Evolutionary conservation across 225 moss, liverwort and hornwort species (phyloP), one percentile per base, ranked within the genome.

Genomic region (Straminergon stramineum): DNA sequence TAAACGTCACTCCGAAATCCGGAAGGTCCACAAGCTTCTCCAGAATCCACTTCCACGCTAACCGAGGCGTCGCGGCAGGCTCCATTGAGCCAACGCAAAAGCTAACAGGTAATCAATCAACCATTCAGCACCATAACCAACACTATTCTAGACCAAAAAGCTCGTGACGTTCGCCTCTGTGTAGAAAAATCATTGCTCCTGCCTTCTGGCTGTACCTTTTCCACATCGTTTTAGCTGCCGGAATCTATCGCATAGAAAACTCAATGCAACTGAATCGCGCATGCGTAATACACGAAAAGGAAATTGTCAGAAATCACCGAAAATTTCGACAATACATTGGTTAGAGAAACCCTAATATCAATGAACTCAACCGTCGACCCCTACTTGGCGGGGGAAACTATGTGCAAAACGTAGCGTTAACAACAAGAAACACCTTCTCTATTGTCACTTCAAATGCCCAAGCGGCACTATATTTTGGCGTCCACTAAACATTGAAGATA

Each of bases 21-120:
- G 93, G 90, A 65, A 90, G 55, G 85, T 94, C 94, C 68, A 93
- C 91, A 34, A 97, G 81, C 90, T 90, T 92, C 87, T 98, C 96
- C 88, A 98, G 52, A 87, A 97, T 87, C 96, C 97, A 98, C 91
- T 94, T 95, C 98, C 96, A 96, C 45, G 95, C 91, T 87, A 91
- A 32, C 45, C 89, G 3, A 18, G 88, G 35, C 30, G 85, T 51
- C 68, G 45, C 37, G 24, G 69, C 30, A 82, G 86, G 56, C 60
- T 90, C 91, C 90, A 90, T 91, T 34, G 64, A 68, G 30, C 56
- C 48, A n/a, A 62, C 48, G 58, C 34, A 65, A 28, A 51, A 37
- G 79, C 73, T 82, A 39, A 61, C 87, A 88, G 71, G 15, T 7
- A 58, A 74, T 83, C 53, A 62, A 28, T 67, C 65, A 90, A 43